A percentile compares a stretch with the other conserved stretches of the same genome.
Conservation (phyloP, 306 rosid species). For the Ochetophila trinervis region DNA sequence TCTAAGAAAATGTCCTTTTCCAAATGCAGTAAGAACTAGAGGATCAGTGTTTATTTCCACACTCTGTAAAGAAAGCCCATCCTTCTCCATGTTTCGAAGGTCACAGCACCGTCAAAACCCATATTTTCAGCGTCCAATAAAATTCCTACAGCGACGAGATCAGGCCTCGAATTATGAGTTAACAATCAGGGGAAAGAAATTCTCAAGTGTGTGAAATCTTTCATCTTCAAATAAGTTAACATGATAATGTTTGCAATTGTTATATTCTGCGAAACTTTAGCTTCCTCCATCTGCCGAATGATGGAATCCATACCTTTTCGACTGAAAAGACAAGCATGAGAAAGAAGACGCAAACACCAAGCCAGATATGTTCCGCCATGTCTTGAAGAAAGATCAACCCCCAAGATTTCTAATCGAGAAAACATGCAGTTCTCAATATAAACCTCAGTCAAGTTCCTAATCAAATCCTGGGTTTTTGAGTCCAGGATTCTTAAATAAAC, state of each 20-base stretch:
- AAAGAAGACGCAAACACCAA: constrained; percentile 67
- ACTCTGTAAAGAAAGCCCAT: constrained; percentile 38
- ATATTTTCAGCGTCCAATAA: constrained; percentile 49
- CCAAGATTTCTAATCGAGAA: constrained; percentile 62
- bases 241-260: constrained; percentile 51
- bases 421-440: constrained; percentile 58
- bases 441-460: constrained; percentile 57
- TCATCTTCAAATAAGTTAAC: constrained; percentile 67
- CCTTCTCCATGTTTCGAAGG: constrained; percentile 53
- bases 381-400: constrained; percentile 41
- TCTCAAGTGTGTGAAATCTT: constrained; percentile 55
- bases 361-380: constrained; percentile 48
- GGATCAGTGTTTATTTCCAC: constrained; percentile 68
- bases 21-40: constrained; percentile 64
- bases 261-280: constrained; percentile 43
- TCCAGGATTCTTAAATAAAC: constrained; percentile 42
- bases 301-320: constrained; percentile 57
- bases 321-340: constrained; percentile 62
- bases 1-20: constrained; percentile 64
- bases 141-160: constrained; percentile 57
- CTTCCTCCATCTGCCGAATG: constrained; percentile 47
- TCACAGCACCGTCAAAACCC: constrained; percentile 49
- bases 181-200: constrained; percentile 40
- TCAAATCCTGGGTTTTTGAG: constrained; percentile 48
- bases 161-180: constrained; percentile 42